These are phyloP conservation scores for Phialophora tarda DNA, from an alignment of 2,329 filamentous ascomycete genomes.

Conservation along the genomic window DNA sequence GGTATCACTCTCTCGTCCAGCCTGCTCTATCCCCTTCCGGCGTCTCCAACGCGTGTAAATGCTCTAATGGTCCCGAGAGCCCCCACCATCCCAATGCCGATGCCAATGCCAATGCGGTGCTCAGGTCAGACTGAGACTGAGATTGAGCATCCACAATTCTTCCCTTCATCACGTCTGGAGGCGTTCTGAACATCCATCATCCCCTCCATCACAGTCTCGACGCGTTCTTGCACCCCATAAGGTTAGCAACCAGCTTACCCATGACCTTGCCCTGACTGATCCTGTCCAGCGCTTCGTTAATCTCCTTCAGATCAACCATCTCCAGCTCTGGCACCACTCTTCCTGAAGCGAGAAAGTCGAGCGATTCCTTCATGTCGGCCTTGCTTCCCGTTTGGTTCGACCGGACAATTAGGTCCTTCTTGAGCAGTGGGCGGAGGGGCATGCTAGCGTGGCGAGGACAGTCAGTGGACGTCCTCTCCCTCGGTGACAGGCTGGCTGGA, in stretches of 20 bases:
- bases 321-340: conserved; percentile 21
- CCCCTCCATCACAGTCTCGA: not conserved
- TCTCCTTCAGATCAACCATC: conserved; percentile 10
- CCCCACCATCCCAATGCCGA: not conserved
- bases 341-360: conserved; percentile 9
- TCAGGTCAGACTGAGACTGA: not conserved
- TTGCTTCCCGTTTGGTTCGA: conserved; percentile 24
- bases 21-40: not conserved
- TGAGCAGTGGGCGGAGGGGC: conserved; percentile 17
- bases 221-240: not conserved
- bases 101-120: not conserved
- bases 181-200: no score
- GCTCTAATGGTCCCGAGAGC: not conserved
- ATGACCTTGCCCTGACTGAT: conserved; percentile 18
- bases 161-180: no score
- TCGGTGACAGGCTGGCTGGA: not conserved
- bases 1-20: not conserved
- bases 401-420: conserved; percentile 16
- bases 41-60: not conserved
- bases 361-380: conserved; percentile 16
- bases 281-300: conserved; percentile 21
- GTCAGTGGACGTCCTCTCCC: no score
- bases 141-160: no score
- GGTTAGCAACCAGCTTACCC: conserved; percentile 18
- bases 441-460: not conserved